Evolutionary conservation across 176 grass and related monocot species (phyloP), one percentile per base, ranked within the genome.

Genomic region (Miscanthus lutarioriparius): DNA sequence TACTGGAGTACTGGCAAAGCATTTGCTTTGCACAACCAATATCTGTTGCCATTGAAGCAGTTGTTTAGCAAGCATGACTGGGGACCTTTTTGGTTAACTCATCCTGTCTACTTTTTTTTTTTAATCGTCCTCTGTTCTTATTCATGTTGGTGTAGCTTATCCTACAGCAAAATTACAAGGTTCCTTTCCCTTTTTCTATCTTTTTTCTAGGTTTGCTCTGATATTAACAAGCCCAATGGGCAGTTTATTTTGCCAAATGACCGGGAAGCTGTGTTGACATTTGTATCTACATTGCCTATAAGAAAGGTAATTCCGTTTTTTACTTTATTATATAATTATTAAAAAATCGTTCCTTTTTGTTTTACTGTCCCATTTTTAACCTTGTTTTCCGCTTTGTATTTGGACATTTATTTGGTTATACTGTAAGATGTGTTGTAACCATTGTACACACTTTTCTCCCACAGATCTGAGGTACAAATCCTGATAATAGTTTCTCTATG

Each of bases 151-250:
- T 32, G 12, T 44, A 78, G 23, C 59, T 79, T 82, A 8, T 53
- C 63, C 35, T 26, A 37, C 17, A 72, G 22, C 5, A 75, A 53
- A 51, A 2, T 80, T 27, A 80, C n/a, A 65, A 64, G 28, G 41
- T 74, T 73, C 15, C 7, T 67, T 23, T 35, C 8, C 12, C 2
- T 4, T 11, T 37, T 43, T 36, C 22, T 37, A 2, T 62, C n/a
- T 53, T 75, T 48, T 83, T 89, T 48, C 74, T 81, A 97, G 95
- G 92, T 98, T 89, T 98, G 93, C 84, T 98, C 96, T 86, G 96
- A 98, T 90, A 98, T 98, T 51, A 98, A 98, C 89, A 98, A 98
- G 82, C 96, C 93, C 84, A 98, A 95, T 78, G 96, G 96, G 16
- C 96, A 98, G 67, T 98, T 93, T 81, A 92, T 98, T 87, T 88